phyloP scores from a whole-genome alignment of 2,329 filamentous ascomycete species.

The Simplicillium sp. region DNA sequence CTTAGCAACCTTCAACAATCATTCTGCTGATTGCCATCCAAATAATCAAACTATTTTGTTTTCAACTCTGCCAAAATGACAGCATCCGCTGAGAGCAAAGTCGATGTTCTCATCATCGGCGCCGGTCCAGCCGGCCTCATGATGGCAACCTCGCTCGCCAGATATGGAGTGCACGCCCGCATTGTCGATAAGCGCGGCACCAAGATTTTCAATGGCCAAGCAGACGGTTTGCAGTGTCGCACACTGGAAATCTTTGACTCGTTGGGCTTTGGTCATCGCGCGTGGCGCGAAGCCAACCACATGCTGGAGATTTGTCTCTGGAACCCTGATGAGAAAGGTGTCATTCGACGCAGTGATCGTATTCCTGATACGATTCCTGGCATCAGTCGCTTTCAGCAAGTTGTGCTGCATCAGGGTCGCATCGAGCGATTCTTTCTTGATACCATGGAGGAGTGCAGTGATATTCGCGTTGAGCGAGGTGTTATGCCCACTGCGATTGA shows the following conservation, averaged over 20 bases:
- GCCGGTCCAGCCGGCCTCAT: constrained; percentile 36
- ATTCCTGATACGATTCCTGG: constrained; percentile 54
- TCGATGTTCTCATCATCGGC: constrained; percentile 35
- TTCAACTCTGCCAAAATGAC: not conserved
- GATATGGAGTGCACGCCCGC: constrained; percentile 8
- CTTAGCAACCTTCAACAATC: too few relatives aligned
- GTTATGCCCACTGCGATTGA: constrained; percentile 46
- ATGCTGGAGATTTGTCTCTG: constrained; percentile 51
- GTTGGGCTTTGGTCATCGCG: constrained; percentile 55
- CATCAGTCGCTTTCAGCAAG: constrained; percentile 53
- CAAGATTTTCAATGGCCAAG: constrained; percentile 24
- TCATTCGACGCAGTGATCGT: constrained; percentile 46
- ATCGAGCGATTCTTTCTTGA: constrained; percentile 60
- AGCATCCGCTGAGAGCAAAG: not conserved
- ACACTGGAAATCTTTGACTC: constrained; percentile 65
- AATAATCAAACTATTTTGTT: too few relatives aligned
- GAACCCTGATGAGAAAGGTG: constrained; percentile 53
- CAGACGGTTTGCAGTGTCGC: constrained; percentile 46
- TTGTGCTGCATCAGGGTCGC: constrained; percentile 61
- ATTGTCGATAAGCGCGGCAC: constrained; percentile 11
- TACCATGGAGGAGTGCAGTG: constrained; percentile 28
- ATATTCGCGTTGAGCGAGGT: constrained; percentile 47
- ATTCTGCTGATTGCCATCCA: too few relatives aligned
- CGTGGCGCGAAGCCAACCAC: constrained; percentile 58
- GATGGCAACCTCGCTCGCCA: constrained; percentile 29